Evolutionary conservation across 2,329 filamentous ascomycete genomes (phyloP), one percentile per base, ranked within the genome.

Genomic region (Madurella fahalii): DNA sequence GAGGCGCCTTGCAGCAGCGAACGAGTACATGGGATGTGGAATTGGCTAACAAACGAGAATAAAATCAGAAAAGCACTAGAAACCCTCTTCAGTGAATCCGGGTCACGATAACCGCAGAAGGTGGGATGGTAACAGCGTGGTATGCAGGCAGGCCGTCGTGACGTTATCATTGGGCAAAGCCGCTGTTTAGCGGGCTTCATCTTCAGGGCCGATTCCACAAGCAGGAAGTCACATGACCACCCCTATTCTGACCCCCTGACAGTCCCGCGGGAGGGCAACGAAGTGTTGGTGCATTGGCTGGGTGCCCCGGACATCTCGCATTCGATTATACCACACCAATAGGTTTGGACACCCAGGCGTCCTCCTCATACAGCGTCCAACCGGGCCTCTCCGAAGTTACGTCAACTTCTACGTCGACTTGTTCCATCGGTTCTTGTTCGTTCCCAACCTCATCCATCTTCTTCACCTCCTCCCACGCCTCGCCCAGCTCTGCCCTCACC

Each of bases 291-390:
- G 17, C 31, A 40, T 12, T n/a, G n/a, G 17, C 5, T 20, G 40
- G 17, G 17, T 9, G 32, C 16, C 39, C 9, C 20, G 15, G 37
- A 31, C 13, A 41, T 5, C 20, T 9, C 20, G 15, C 20, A 47
- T 12, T 46, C 9, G n/a, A 11, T n/a, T 43, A 83, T 9, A 78
- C 73, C 50, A 79, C 70, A 5, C 82, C 82, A 61, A 84, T 84
- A 0, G 82, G 81, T 61, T 78, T 81, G 9, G 81, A 74, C 54
- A 74, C 76, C 82, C 82, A 85, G 9, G 31, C 41, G 2, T 70
- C 65, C 8, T 78, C 79, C 47, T 77, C 68, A 59, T 77, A 79
- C 53, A 71, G 69, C 18, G 71, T 70, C 81, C 82, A 84, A 20
- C 72, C 71, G 42, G 65, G 64, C 12, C 62, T 60, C n/a, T 63